These are phyloP conservation scores for Cyanophora paradoxa DNA, from an alignment of 78 protist genomes.

Conservation along the genomic window DNA sequence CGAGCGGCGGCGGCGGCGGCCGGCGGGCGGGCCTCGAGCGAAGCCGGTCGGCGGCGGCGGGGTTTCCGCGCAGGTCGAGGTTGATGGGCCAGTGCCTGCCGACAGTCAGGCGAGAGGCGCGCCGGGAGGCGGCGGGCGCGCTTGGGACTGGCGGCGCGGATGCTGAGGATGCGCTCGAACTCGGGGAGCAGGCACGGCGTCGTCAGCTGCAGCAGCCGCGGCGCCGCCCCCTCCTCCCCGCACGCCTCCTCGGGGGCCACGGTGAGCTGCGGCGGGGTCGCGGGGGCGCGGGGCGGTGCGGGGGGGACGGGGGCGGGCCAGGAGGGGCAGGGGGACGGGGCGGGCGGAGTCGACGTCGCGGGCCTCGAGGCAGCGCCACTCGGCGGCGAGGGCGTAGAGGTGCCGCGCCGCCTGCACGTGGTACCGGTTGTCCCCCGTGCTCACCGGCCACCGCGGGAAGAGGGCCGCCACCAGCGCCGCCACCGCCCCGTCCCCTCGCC, in stretches of 20 bases:
- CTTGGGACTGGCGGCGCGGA: background rate
- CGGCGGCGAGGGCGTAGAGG: conserved; percentile 68
- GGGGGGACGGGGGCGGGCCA: background rate
- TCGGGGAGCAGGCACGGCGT: conserved; percentile 16
- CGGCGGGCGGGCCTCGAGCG: no score
- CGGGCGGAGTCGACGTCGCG: conserved; percentile 55
- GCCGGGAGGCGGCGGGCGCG: no score
- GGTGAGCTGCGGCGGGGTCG: background rate
- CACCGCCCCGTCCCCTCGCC: conserved; percentile 43
- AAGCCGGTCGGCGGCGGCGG: no score
- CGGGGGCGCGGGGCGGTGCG: background rate
- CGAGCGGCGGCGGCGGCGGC: no score
- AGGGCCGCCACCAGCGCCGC: conserved; percentile 66
- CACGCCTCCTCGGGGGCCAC: background rate
- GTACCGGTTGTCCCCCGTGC: conserved; percentile 56
- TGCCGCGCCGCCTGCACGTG: conserved; percentile 81
- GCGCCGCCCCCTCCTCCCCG: background rate
- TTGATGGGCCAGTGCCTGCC: background rate
- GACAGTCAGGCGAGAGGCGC: no score
- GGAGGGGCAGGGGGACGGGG: conserved; percentile 16
- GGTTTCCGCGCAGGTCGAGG: background rate
- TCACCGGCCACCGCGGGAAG: conserved; percentile 64
- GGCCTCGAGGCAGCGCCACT: conserved; percentile 59
- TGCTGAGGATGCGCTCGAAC: background rate
- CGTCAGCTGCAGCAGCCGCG: background rate